Evolutionary conservation across 495 filamentous ascomycete genomes (phyloP).

Genomic region (Neurospora africana): DNA sequence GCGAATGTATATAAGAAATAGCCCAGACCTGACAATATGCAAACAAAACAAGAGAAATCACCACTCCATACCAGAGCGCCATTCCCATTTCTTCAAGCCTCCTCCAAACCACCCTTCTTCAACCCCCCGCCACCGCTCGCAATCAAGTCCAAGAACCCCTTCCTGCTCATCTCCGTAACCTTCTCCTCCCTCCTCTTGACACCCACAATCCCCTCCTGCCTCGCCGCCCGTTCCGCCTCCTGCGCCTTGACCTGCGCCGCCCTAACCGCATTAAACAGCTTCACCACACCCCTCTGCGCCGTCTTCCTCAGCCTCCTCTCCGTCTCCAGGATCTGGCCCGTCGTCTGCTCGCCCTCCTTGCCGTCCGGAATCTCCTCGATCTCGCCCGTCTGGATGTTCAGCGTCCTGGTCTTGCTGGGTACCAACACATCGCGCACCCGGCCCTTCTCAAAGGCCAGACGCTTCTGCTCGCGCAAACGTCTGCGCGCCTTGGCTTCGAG

Average conservation of each 20-base stretch:
- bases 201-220: conserved; percentile 65
- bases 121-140: conserved; percentile 46
- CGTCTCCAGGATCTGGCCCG: conserved; percentile 55
- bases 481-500: conserved; percentile 70
- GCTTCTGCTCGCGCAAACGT: conserved; percentile 71
- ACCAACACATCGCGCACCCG: conserved; percentile 72
- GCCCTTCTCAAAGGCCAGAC: conserved; percentile 72
- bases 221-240: conserved; percentile 57
- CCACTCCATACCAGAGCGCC: neutral
- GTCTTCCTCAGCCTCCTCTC: conserved; percentile 76
- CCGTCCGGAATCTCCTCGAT: conserved; percentile 26
- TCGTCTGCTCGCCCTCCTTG: conserved; percentile 25
- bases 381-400: conserved; percentile 33
- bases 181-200: conserved; percentile 65
- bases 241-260: conserved; percentile 79
- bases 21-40: neutral
- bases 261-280: conserved; percentile 90
- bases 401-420: conserved; percentile 28
- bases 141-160: conserved; percentile 91
- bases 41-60: neutral
- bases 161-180: conserved; percentile 88
- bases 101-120: conserved; percentile 41
- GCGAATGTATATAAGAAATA: neutral
- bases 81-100: conserved; percentile 25
- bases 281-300: conserved; percentile 84